Percentiles rank a stretch among this genome's conserved stretches.
Evolutionary conservation across 441 rosid species (phyloP).

Genomic region (Gossypium gossypioides): DNA sequence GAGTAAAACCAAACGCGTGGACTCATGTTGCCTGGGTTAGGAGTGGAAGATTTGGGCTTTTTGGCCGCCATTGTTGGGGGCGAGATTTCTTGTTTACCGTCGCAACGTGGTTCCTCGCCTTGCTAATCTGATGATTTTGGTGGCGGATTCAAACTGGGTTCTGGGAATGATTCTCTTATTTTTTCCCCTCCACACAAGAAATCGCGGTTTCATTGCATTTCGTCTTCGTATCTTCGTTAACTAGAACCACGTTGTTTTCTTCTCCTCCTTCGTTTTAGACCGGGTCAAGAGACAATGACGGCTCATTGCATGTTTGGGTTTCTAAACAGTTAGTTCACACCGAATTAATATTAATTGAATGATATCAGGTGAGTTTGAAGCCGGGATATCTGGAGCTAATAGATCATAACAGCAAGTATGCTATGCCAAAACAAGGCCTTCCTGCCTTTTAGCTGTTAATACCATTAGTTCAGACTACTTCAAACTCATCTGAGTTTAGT

Average conservation of each 20-base stretch:
- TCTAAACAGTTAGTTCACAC: too few relatives aligned
- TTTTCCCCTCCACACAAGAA: background rate
- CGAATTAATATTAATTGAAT: too few relatives aligned
- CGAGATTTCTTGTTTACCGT: background rate
- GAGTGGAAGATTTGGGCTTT: slow-evolving; percentile 17
- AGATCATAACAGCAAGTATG: too few relatives aligned
- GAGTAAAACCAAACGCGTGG: slow-evolving; percentile 55
- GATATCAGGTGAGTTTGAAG: too few relatives aligned
- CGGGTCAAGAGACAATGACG: background rate
- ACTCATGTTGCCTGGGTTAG: slow-evolving; percentile 22
- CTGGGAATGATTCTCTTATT: background rate
- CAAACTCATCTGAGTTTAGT: too few relatives aligned
- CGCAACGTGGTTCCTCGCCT: background rate
- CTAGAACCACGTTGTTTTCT: background rate
- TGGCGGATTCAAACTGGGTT: background rate
- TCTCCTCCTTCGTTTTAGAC: background rate
- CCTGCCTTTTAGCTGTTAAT: too few relatives aligned
- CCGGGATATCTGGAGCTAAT: too few relatives aligned
- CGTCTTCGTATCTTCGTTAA: background rate
- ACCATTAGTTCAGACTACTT: too few relatives aligned
- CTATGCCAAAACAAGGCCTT: too few relatives aligned
- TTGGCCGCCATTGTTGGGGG: slow-evolving; percentile 32
- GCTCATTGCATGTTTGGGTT: background rate
- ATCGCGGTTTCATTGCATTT: background rate
- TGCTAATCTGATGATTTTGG: background rate